Conservation (phyloP, 2,329 filamentous ascomycete genomes). For the Neonectria faginata region DNA sequence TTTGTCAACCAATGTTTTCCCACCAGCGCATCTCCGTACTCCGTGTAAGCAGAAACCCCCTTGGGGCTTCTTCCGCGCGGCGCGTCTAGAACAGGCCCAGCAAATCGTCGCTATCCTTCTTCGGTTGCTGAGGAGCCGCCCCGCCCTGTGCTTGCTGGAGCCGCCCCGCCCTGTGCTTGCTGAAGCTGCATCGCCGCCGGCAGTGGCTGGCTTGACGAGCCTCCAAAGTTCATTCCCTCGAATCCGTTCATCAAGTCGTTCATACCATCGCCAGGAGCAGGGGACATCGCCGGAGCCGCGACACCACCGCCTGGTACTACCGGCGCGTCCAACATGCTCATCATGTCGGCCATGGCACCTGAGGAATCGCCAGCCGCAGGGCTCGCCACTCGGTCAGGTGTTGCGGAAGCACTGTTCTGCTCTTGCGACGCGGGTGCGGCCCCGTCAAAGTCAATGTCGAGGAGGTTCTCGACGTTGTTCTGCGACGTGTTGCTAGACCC, state of each 20-base stretch:
- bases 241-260: slow-evolving; percentile 94
- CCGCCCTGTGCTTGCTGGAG: slow-evolving; percentile 54
- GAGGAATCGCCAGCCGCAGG: slow-evolving; percentile 61
- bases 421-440: slow-evolving; percentile 90
- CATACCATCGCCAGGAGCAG: slow-evolving; percentile 69
- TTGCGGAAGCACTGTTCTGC: slow-evolving; percentile 64
- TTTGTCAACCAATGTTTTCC: slow-evolving; percentile 32
- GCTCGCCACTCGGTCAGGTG: slow-evolving; percentile 76
- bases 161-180: slow-evolving; percentile 47
- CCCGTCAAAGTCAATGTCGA: slow-evolving; percentile 97
- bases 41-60: slow-evolving; percentile 30
- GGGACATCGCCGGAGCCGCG: background rate
- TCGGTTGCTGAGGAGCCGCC: slow-evolving; percentile 54
- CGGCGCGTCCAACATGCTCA: slow-evolving; percentile 77
- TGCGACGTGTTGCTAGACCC: slow-evolving; percentile 69
- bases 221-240: slow-evolving; percentile 79
- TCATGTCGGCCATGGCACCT: slow-evolving; percentile 71
- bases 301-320: slow-evolving; percentile 61
- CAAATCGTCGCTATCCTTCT: slow-evolving; percentile 73
- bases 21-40: slow-evolving; percentile 35
- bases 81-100: slow-evolving; percentile 55
- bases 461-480: slow-evolving; percentile 90
- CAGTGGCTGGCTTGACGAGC: slow-evolving; percentile 67
- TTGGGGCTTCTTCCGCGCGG: slow-evolving; percentile 24
- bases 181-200: slow-evolving; percentile 71